Evolutionary conservation across 192 early-diverging fungal species (phyloP).

Genomic region (Rhizoclosmatium globosum): DNA sequence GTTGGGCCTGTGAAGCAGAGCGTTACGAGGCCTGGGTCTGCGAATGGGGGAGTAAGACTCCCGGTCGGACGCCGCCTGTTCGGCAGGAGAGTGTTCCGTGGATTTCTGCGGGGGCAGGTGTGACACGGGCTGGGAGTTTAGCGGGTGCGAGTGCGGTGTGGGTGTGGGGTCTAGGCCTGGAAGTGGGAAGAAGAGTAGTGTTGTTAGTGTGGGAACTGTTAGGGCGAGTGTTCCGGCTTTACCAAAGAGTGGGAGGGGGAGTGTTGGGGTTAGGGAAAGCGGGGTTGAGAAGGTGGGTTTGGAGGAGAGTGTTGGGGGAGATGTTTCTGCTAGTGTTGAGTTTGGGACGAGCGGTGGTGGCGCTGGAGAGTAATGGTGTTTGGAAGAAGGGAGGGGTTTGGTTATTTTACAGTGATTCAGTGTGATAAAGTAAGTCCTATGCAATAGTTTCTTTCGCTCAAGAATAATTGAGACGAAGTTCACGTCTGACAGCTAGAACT

Average conservation of each 20-base stretch:
- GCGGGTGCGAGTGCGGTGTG: no score
- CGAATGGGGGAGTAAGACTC: no score
- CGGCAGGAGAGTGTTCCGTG: no score
- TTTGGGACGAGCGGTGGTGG: constrained; percentile 1
- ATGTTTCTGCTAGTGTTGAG: not conserved
- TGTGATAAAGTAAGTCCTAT: not conserved
- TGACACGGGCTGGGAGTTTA: no score
- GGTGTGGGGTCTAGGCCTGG: not conserved
- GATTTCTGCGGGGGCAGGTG: no score
- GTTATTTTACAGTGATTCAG: not conserved
- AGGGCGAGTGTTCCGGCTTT: not conserved
- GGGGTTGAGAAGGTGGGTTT: not conserved
- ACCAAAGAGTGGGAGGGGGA: constrained; percentile 1
- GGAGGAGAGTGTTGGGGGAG: not conserved
- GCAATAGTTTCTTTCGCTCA: not conserved
- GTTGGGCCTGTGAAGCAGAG: no score
- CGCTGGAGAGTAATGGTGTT: constrained; percentile 10
- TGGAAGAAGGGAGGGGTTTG: not conserved
- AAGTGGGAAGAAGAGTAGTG: not conserved
- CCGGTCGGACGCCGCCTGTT: no score
- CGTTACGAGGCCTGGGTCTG: no score
- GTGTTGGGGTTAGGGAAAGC: not conserved
- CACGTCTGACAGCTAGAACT: no score
- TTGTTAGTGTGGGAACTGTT: not conserved
- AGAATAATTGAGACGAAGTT: not conserved